phyloP scores from a whole-genome alignment of 2,329 filamentous ascomycete species.

The Penicillium polonicum region DNA sequence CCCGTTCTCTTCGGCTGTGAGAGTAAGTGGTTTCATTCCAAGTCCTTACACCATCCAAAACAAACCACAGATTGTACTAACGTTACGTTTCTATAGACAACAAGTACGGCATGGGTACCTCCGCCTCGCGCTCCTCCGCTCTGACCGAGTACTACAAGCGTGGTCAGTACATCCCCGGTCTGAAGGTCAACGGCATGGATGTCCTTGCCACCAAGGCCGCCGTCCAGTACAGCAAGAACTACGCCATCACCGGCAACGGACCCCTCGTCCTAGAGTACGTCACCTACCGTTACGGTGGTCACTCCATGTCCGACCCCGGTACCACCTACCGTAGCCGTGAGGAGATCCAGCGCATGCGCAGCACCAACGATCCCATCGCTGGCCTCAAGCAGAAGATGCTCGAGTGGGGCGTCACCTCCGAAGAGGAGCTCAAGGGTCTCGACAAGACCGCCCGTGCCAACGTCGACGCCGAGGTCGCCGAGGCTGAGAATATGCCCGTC shows the following conservation, averaged over 20 bases:
- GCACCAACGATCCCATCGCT: conserved; percentile 96
- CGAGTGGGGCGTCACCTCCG: conserved; percentile 86
- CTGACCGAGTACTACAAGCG: conserved; percentile 99
- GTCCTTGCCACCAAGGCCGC: conserved; percentile 96
- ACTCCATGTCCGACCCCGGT: conserved; percentile 99
- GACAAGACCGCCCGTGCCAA: conserved; percentile 87
- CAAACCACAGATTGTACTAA: background rate
- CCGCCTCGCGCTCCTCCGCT: conserved; percentile 88
- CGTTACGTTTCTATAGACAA: conserved; percentile 62
- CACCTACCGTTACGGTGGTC: conserved; percentile 97
- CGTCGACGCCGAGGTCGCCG: conserved; percentile 86
- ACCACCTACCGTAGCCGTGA: conserved; percentile 99
- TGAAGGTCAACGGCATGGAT: conserved; percentile 99
- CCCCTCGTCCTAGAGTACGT: conserved; percentile 98
- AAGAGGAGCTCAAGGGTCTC: conserved; percentile 93
- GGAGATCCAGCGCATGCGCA: conserved; percentile 99
- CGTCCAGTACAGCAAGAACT: conserved; percentile 90
- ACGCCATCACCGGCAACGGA: conserved; percentile 77
- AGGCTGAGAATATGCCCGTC: conserved; percentile 80
- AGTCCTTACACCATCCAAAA: background rate
- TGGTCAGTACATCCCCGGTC: conserved; percentile 97
- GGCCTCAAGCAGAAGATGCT: conserved; percentile 97
- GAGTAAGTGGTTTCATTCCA: conserved; percentile 62
- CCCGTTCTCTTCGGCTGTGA: conserved; percentile 96
- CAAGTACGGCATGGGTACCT: conserved; percentile 99